These are phyloP conservation scores for Penicillium coffeae DNA, from an alignment of 495 filamentous ascomycete species.

Conservation along the genomic window DNA sequence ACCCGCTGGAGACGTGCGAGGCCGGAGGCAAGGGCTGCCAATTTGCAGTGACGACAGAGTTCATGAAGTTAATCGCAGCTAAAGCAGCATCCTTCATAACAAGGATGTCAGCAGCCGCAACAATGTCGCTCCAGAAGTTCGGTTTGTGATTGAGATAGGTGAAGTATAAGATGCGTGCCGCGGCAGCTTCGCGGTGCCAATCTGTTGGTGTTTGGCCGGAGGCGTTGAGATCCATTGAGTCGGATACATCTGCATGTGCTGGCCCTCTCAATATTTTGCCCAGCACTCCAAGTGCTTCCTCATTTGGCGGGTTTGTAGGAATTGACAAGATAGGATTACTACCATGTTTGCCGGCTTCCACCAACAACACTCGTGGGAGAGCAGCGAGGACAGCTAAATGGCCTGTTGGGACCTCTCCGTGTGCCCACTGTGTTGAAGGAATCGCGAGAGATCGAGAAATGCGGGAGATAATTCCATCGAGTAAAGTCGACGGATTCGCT, in stretches of 20 bases:
- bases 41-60: conserved; percentile 50
- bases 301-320: conserved; percentile 46
- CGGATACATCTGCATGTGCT: conserved; percentile 15
- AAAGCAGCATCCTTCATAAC: conserved; percentile 57
- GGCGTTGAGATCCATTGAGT: conserved; percentile 30
- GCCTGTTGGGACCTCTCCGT: conserved; percentile 46
- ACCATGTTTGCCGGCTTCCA: conserved; percentile 44
- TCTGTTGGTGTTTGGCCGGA: conserved; percentile 37
- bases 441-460: conserved; percentile 43
- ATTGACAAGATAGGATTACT: conserved; percentile 47
- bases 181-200: conserved; percentile 44
- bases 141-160: conserved; percentile 49
- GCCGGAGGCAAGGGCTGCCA: conserved; percentile 42
- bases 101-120: conserved; percentile 52
- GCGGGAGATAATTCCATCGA: conserved; percentile 45
- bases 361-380: conserved; percentile 52
- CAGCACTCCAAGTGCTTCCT: conserved; percentile 52
- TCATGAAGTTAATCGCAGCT: conserved; percentile 51
- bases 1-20: conserved; percentile 11
- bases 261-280: conserved; percentile 56
- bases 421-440: conserved; percentile 47
- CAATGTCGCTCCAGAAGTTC: conserved; percentile 49
- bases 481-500: conserved; percentile 31
- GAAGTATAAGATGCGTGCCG: conserved; percentile 56
- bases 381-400: conserved; percentile 55